phyloP scores from a whole-genome alignment of 164 flowering plant genomes.

The Stephania japonica region DNA sequence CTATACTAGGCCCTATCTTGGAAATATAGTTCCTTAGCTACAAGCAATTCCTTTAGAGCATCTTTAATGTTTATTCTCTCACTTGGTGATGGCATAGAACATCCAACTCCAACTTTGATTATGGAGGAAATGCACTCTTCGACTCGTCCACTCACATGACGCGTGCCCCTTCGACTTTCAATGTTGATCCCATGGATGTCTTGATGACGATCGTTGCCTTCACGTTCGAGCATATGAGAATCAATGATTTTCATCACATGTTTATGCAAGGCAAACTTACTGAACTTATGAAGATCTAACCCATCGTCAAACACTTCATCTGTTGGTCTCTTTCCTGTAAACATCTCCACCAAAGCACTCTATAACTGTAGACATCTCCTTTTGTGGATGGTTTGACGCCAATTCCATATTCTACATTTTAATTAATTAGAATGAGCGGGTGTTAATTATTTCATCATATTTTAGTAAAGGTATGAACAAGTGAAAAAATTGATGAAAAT shows the following conservation, averaged over 20 bases:
- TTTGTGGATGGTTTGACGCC: conserved; percentile 1
- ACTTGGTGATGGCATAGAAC: background rate
- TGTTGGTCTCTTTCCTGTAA: conserved; percentile 7
- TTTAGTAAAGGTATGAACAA: background rate
- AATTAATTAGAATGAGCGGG: background rate
- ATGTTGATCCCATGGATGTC: background rate
- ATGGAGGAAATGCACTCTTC: background rate
- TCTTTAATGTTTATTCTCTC: background rate
- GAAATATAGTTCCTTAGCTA: too few species aligned
- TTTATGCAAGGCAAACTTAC: background rate
- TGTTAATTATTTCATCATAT: background rate
- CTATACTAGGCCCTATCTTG: too few species aligned
- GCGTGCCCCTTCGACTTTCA: background rate
- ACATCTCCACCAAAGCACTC: conserved; percentile 11
- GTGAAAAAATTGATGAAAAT: too few species aligned
- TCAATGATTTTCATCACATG: background rate
- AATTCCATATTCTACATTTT: conserved; percentile 9
- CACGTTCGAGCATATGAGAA: background rate
- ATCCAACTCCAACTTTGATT: conserved; percentile 5
- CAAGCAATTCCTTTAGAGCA: background rate
- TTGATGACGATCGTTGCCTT: background rate
- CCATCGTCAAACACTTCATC: conserved; percentile 6
- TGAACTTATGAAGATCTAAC: background rate
- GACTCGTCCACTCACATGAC: too few species aligned
- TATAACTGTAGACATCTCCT: conserved; percentile 8